A percentile compares a stretch with the other conserved stretches of the same genome.
Conservation (phyloP, 2,329 filamentous ascomycete species). For the Sporothrix dimorphospora region DNA sequence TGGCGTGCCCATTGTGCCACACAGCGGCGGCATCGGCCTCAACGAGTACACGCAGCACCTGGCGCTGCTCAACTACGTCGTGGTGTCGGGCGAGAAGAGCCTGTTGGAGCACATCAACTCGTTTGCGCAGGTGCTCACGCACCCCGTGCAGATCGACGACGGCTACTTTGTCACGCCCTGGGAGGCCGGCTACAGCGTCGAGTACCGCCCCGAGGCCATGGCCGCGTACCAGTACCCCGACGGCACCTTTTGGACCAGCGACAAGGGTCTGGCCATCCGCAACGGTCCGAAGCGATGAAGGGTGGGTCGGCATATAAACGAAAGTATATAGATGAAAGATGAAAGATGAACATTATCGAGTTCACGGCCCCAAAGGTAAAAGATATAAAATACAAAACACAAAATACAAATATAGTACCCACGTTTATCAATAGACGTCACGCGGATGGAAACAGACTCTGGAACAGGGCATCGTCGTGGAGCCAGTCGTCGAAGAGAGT, state of each 20-base stretch:
- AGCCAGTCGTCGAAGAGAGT: constrained; percentile 6
- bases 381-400: neutral
- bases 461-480: neutral
- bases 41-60: constrained; percentile 94
- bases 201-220: constrained; percentile 92
- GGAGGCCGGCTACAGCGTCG: constrained; percentile 84
- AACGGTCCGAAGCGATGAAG: neutral
- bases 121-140: constrained; percentile 37
- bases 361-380: neutral
- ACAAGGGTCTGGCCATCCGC: neutral
- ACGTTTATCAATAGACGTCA: neutral
- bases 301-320: neutral
- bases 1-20: constrained; percentile 80
- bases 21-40: constrained; percentile 84
- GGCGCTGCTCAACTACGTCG: constrained; percentile 89
- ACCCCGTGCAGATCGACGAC: constrained; percentile 77
- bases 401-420: neutral
- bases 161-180: constrained; percentile 87
- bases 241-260: neutral
- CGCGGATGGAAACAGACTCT: constrained; percentile 2
- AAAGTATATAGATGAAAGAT: neutral
- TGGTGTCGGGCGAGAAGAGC: constrained; percentile 86
- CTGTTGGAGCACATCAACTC: constrained; percentile 85
- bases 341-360: too few relatives aligned
- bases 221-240: constrained; percentile 74